Evolutionary conservation across 805 yeast genomes (phyloP).

Genomic region (Metschnikowia lunata): DNA sequence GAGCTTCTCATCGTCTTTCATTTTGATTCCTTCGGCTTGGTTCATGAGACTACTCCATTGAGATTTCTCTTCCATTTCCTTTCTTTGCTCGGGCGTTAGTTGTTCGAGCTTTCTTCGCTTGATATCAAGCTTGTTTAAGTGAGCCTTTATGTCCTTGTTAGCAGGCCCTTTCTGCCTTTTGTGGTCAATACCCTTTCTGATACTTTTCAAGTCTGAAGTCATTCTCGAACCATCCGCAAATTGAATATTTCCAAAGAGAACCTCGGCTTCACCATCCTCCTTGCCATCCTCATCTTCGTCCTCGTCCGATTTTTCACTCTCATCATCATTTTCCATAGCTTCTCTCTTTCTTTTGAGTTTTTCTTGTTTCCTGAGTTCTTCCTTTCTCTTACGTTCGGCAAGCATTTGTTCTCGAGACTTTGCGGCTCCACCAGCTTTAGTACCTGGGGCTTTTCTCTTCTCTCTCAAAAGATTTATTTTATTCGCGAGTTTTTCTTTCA

Average conservation of each 20-base stretch:
- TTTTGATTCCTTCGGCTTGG: constrained; percentile 83
- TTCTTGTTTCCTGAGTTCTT: constrained; percentile 43
- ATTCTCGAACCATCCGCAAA: constrained; percentile 79
- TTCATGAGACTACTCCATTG: constrained; percentile 82
- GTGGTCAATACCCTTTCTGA: constrained; percentile 46
- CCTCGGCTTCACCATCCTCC: constrained; percentile 27
- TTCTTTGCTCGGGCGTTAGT: constrained; percentile 59
- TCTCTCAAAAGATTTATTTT: constrained; percentile 68
- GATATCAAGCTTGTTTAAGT: constrained; percentile 67
- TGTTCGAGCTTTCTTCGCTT: constrained; percentile 60
- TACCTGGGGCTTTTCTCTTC: constrained; percentile 89
- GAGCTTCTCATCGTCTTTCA: constrained; percentile 85
- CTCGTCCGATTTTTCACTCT: constrained; percentile 25
- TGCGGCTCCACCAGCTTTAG: constrained; percentile 75
- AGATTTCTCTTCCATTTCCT: constrained; percentile 60
- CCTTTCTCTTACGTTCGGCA: constrained; percentile 53
- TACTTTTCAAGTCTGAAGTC: constrained; percentile 62
- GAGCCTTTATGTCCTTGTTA: constrained; percentile 78
- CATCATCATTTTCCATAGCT: constrained; percentile 39
- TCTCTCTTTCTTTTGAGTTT: constrained; percentile 38
- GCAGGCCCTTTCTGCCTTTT: constrained; percentile 77
- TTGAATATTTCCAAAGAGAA: constrained; percentile 76
- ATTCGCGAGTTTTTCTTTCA: constrained; percentile 74
- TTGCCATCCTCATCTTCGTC: constrained; percentile 30
- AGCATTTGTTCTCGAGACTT: constrained; percentile 77